A percentile compares a stretch with the other conserved stretches of the same genome.
phyloP scores from a whole-genome alignment of 495 filamentous ascomycete genomes.

The Trichoderma parareesei region DNA sequence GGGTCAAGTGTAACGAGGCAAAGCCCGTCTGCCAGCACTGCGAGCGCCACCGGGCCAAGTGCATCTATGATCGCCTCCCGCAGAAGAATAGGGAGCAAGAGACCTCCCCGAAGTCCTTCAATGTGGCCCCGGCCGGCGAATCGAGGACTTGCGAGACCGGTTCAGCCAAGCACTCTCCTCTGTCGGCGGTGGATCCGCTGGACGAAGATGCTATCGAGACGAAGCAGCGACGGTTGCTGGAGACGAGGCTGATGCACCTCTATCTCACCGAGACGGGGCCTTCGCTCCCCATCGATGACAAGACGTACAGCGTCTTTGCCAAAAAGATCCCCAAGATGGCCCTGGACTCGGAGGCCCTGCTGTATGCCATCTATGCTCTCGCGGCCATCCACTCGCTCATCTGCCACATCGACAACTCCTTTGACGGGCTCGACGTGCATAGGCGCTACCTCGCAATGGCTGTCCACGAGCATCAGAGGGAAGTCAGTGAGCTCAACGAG shows the following conservation, averaged over 20 bases:
- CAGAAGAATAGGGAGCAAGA: neutral
- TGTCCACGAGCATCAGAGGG: neutral
- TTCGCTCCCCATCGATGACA: neutral
- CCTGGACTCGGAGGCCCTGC: neutral
- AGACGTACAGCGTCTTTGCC: neutral
- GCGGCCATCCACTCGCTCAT: slow-evolving; percentile 1
- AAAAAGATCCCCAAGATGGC: neutral
- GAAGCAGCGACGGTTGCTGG: neutral
- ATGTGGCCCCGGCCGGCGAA: neutral
- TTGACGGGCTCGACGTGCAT: neutral
- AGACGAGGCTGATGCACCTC: slow-evolving; percentile 2
- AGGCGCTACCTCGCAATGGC: neutral
- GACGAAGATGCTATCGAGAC: neutral
- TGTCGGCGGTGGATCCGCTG: neutral
- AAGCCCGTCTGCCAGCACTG: neutral
- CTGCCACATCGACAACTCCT: neutral
- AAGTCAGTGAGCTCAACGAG: neutral
- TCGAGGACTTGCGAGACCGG: neutral
- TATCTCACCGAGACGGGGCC: neutral
- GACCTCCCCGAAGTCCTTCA: neutral
- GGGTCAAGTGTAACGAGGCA: slow-evolving; percentile 2
- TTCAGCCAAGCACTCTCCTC: neutral
- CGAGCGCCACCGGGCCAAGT: neutral
- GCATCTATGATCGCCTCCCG: neutral
- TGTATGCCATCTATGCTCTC: neutral